A percentile compares a stretch with the other conserved stretches of the same genome.
Conservation (phyloP, 75 land plant genomes). For the Selaginella tamariscina region DNA sequence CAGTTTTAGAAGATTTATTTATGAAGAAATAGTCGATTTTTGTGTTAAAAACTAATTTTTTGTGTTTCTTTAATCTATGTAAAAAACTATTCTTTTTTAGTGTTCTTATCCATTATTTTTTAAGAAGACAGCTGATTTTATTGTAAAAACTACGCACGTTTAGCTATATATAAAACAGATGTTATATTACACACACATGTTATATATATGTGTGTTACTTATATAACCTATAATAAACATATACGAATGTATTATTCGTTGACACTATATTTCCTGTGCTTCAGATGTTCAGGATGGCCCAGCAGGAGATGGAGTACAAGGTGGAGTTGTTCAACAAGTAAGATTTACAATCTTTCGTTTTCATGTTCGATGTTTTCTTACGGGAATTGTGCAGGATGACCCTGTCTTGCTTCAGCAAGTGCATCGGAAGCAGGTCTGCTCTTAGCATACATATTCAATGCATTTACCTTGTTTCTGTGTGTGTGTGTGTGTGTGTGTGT, state of each 20-base stretch:
- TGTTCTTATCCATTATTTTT: too few relatives aligned
- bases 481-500: slow-evolving; percentile 6
- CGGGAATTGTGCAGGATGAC: slow-evolving; percentile 43
- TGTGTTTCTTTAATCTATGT: too few relatives aligned
- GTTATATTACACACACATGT: too few relatives aligned
- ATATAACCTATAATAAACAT: too few relatives aligned
- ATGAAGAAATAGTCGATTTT: too few relatives aligned
- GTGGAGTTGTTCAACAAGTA: slow-evolving; percentile 61
- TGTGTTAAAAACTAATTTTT: too few relatives aligned
- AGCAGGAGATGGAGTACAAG: slow-evolving; percentile 54
- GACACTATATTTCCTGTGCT: not conserved
- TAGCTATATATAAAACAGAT: too few relatives aligned
- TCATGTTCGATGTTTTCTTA: not conserved
- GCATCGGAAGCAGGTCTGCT: slow-evolving; percentile 59
- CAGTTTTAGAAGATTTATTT: too few relatives aligned
- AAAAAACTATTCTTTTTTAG: too few relatives aligned
- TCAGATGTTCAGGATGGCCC: slow-evolving; percentile 50
- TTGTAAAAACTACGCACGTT: too few relatives aligned
- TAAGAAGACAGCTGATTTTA: too few relatives aligned
- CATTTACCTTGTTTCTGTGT: not conserved
- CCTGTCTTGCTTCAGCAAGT: slow-evolving; percentile 69
- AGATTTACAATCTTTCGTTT: not conserved
- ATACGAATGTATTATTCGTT: not conserved
- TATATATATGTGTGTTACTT: too few relatives aligned
- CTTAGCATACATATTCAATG: not conserved